Conservation (phyloP, 306 rosid genomes). For the Ochetophila trinervis region DNA sequence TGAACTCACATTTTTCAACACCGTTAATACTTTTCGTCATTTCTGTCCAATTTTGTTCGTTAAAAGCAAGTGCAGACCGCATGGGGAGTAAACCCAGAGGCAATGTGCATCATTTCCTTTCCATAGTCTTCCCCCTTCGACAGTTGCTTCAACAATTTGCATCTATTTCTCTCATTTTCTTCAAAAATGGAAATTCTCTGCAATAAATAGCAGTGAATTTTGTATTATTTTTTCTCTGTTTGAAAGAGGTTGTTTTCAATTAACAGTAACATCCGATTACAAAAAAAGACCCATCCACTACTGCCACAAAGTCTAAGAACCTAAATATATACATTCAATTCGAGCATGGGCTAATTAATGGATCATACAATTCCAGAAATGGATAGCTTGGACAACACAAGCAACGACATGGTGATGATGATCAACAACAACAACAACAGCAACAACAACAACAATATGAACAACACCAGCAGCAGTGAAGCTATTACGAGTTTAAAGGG, state of each 20-base stretch:
- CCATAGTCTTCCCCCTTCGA: too few species aligned
- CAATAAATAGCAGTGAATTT: conserved; percentile 47
- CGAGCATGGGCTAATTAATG: conserved; percentile 31
- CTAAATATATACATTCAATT: conserved; percentile 9
- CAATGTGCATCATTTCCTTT: too few species aligned
- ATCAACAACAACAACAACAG: not conserved
- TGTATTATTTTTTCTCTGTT: conserved; percentile 7
- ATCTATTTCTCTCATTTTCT: conserved; percentile 18
- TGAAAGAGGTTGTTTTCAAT: conserved; percentile 40
- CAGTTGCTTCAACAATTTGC: conserved; percentile 46
- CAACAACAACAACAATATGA: conserved; percentile 8
- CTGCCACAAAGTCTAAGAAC: conserved; percentile 36
- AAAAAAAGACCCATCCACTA: conserved; percentile 15
- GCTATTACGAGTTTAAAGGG: conserved; percentile 29
- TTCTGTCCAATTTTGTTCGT: too few species aligned
- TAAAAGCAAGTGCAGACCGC: too few species aligned
- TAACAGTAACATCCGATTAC: conserved; percentile 33
- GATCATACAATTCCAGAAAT: conserved; percentile 73
- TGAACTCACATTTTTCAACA: too few species aligned
- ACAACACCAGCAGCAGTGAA: not conserved
- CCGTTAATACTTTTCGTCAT: too few species aligned
- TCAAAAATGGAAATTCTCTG: conserved; percentile 23
- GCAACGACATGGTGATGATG: conserved; percentile 3
- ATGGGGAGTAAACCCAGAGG: too few species aligned
- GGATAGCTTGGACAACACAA: conserved; percentile 46